Percentiles rank a stretch among this genome's conserved stretches.
Evolutionary conservation across 805 yeast species (phyloP).

Genomic region (Candida sphagnicola): DNA sequence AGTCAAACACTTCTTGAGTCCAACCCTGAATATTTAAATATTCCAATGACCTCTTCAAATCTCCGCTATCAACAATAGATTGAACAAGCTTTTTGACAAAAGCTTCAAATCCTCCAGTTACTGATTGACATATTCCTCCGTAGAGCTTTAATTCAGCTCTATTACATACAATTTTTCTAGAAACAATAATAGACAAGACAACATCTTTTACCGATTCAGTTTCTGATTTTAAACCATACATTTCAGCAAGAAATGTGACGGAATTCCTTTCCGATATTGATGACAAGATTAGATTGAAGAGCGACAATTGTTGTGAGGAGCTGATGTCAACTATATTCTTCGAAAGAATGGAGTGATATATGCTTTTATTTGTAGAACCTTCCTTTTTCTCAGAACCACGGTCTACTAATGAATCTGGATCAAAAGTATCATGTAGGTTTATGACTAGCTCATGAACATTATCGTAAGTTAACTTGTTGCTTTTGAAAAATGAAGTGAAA

Average conservation of each 20-base stretch:
- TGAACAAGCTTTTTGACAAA: conserved; percentile 34
- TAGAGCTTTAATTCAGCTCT: conserved; percentile 15
- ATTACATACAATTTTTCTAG: conserved; percentile 14
- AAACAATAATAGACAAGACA: conserved; percentile 15
- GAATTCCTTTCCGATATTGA: conserved; percentile 13
- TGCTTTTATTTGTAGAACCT: not conserved
- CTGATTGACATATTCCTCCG: conserved; percentile 16
- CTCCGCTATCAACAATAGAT: conserved; percentile 26
- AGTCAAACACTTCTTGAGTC: conserved; percentile 28
- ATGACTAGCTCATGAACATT: conserved; percentile 19
- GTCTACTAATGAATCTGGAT: conserved; percentile 18
- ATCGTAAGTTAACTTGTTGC: conserved; percentile 14
- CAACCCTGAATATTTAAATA: conserved; percentile 22
- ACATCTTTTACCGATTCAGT: conserved; percentile 11
- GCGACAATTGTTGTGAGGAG: not conserved
- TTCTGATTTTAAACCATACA: conserved; percentile 4
- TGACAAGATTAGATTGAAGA: conserved; percentile 4
- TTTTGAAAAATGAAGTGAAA: conserved; percentile 18
- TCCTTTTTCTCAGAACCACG: conserved; percentile 1
- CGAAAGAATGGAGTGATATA: not conserved
- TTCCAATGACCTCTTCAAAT: conserved; percentile 17
- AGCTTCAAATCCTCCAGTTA: conserved; percentile 15
- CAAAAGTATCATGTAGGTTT: conserved; percentile 31
- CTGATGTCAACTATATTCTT: not conserved
- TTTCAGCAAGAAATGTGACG: conserved; percentile 15